Base-by-base conservation (phyloP, 73 alveolate genomes). In the Breviolum minutum region DNA sequence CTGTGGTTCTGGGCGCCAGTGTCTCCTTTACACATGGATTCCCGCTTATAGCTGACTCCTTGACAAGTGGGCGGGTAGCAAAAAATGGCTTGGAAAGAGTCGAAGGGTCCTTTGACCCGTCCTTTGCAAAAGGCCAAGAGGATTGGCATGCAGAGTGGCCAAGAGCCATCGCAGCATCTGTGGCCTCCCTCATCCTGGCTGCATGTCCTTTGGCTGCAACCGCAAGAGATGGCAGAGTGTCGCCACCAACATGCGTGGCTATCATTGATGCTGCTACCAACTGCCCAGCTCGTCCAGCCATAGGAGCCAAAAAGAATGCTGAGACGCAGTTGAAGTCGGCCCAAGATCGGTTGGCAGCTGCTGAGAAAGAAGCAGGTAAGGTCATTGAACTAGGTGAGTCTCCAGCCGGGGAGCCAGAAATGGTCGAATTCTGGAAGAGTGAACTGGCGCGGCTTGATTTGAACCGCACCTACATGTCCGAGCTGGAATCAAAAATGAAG, bases 241-340 rank as follows among this genome's bases (percentile, higher is more conserved):
- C 99, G 10, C 99, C 99, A 24, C 99, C 99, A 1, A 79, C 99
- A 17, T 94, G 99, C 40, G 99, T 94, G 71, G 99, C 99, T 14
- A 94, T 94, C 99, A 94, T 94, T 19, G 99, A 94, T 94, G 99
- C 99, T 7, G 84, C 92, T 1, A 83, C 79, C 30, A 94, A 94
- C 27, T 94, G 99, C 54, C 99, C 99, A 40, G 94, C 99, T 8
- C 99, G 99, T 11, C 94, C 92, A 26, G 83, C 99, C 2, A 48
- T 66, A 5, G 99, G 99, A 27, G 99, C 99, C 29, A 77, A 62
- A 69, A 94, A 94, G 88, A 94, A 94, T 22, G 99, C 73, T 17
- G 99, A 94, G 94, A 40, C 32, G 74, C 94, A 94, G 74, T 61
- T 94, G 85, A 62, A 94, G 64, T 17, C 93, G 22, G 99, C 99